Evolutionary conservation across 257 asterid genomes (phyloP).

Genomic region (Solanum piurae): DNA sequence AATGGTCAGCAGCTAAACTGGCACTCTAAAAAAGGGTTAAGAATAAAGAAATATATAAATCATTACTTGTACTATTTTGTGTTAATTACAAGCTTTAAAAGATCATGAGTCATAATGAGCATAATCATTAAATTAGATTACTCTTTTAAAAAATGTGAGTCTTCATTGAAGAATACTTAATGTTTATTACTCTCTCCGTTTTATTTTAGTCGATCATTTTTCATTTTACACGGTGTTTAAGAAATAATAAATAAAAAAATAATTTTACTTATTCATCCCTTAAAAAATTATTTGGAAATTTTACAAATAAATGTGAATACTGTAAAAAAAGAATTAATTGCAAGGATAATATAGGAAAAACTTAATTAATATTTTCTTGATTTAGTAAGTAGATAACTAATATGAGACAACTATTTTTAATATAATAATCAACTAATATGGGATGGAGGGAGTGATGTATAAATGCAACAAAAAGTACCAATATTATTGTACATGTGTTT

Average conservation of each 20-base stretch:
- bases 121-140: not conserved
- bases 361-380: too few species aligned
- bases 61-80: not conserved
- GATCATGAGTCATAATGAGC: not conserved
- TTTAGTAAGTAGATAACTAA: too few species aligned
- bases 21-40: not conserved
- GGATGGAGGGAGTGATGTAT: too few species aligned
- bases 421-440: too few species aligned
- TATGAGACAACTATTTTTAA: too few species aligned
- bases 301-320: not conserved
- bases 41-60: not conserved
- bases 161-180: not conserved
- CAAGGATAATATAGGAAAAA: too few species aligned
- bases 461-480: not conserved
- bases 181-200: too few species aligned
- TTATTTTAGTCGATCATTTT: too few species aligned
- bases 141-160: not conserved
- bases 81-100: not conserved
- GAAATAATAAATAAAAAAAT: too few species aligned
- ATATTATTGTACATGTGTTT: not conserved
- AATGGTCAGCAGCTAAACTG: not conserved
- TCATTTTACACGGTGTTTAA: fast-evolving
- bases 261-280: not conserved
- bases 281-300: too few species aligned
- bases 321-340: too few species aligned